Conservation (phyloP, 2,329 filamentous ascomycete genomes). For the Aureobasidium sp. region DNA sequence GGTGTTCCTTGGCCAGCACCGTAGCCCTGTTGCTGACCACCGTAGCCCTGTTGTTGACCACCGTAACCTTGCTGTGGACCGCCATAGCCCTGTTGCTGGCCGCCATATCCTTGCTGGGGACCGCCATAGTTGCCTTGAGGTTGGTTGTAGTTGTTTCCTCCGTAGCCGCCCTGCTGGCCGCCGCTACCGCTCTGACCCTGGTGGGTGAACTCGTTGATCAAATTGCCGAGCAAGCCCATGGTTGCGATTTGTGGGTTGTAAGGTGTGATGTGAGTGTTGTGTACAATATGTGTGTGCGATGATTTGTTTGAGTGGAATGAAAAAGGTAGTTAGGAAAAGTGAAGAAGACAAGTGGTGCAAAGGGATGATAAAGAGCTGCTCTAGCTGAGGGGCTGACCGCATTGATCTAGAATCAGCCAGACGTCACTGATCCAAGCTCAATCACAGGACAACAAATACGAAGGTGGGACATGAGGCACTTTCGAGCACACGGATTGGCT, state of each 20-base stretch:
- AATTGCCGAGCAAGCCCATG: slow-evolving; percentile 26
- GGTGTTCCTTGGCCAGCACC: slow-evolving; percentile 19
- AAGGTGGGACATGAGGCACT: background rate
- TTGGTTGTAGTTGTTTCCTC: slow-evolving; percentile 7
- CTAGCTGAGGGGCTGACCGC: background rate
- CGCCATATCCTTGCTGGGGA: slow-evolving; percentile 19
- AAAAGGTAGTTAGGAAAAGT: background rate
- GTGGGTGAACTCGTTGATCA: slow-evolving; percentile 25
- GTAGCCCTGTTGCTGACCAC: slow-evolving; percentile 4
- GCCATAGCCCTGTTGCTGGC: slow-evolving; percentile 2
- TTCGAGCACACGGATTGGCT: slow-evolving; percentile 3
- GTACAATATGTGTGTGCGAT: background rate
- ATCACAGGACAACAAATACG: background rate
- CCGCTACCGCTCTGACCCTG: slow-evolving; percentile 17
- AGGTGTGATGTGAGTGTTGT: background rate
- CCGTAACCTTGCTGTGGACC: slow-evolving; percentile 18
- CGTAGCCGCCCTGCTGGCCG: slow-evolving; percentile 8
- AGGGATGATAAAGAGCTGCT: background rate
- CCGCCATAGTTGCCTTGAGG: slow-evolving; percentile 13
- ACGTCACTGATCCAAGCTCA: background rate
- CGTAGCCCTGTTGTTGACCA: background rate
- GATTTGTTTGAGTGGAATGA: background rate
- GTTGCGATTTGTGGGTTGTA: background rate
- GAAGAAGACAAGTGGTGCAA: background rate
- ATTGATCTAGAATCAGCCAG: slow-evolving; percentile 2